Evolutionary conservation across 805 yeast species (phyloP), one percentile per base, ranked within the genome.

Genomic region (Metschnikowia kofuensis): DNA sequence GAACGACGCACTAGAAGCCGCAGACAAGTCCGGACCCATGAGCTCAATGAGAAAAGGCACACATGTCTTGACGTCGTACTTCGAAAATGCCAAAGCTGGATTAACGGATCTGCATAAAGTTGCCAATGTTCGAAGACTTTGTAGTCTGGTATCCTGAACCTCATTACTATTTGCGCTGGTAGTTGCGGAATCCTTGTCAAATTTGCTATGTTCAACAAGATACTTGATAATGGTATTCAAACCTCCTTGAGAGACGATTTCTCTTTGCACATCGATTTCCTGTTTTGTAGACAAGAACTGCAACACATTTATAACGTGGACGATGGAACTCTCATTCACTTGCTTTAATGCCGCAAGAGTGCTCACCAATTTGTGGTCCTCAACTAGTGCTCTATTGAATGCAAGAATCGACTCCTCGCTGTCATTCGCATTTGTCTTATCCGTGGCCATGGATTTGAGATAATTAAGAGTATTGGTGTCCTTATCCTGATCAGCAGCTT

Each of bases 31-130:
- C 3, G 45, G 39, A 1, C 77, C 76, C 26, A 79, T 50, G 8
- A 76, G 58, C 44, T 78, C 79, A 30, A 78, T 70, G 38, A 82
- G 61, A 51, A 79, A 80, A 0, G 82, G 79, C 9, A 79, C 58
- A 26, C 76, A 63, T 0, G 79, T 70, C n/a, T 66, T 61, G 6
- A 68, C 57, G 34, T 74, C 76, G 43, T 63, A 67, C 44, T 72
- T 69, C 6, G 66, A 62, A 57, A 78, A 76, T 0, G 75, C 67
- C 7, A 72, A 38, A 0, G 56, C 46, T 0, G 83, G 82, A 47
- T 79, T 65, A 35, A 68, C 72, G 31, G 74, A 66, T 8, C 78
- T 70, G 32, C 78, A 58, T 9, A 80, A 63, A 43, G 69, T 69
- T 1, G 82, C 75, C n/a, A 80, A 53, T 1, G 77, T 52, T 38